Base-by-base conservation (phyloP, 306 rosid genomes). In the Malus domestica region DNA sequence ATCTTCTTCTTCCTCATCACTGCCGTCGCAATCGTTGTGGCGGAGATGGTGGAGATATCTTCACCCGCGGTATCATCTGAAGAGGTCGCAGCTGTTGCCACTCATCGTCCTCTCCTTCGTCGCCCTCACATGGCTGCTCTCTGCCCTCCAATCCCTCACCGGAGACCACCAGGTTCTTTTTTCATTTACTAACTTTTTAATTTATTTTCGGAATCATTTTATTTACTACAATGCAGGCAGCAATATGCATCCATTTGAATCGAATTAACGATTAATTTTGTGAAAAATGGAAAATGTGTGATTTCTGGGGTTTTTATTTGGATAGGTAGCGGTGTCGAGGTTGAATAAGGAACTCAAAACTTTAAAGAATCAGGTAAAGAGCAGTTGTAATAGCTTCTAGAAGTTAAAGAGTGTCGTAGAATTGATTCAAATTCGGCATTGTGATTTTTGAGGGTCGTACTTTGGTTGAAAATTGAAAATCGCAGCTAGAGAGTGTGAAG, bases 71-170 rank as follows among this genome's bases (percentile, higher is more conserved):
- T 80, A 81, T 80, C 80, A 81, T 82, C 33, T 83, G 0, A 83
- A 83, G 82, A 85, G 89, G 76, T 81, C 89, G 29, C 78, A 68
- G 71, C 82, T 87, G 38, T 51, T 81, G 1, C 78, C 85, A 16
- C 65, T 87, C 35, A 5, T 85, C 18, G 5, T 86, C 68, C 1
- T 83, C 79, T 13, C 82, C 54, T 71, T 80, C 58, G 32, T 87
- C 20, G 74, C 78, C 3, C 52, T 89, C 38, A 23, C 76, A 45
- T 89, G 86, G 81, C 71, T 83, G 51, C 46, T 77, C 44, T 86
- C 77, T 25, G 84, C 81, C 29, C 86, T 80, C 54, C 80, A 79
- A 76, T 71, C 77, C 18, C 85, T 88, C 80, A 78, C 27, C 30
- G 46, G 23, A 35, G 79, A 45, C 4, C 74, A 70, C 66, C 83